Evolutionary conservation across 176 grass and related monocot species (phyloP), one percentile per base, ranked within the genome.

Genomic region (Thalia dealbata): DNA sequence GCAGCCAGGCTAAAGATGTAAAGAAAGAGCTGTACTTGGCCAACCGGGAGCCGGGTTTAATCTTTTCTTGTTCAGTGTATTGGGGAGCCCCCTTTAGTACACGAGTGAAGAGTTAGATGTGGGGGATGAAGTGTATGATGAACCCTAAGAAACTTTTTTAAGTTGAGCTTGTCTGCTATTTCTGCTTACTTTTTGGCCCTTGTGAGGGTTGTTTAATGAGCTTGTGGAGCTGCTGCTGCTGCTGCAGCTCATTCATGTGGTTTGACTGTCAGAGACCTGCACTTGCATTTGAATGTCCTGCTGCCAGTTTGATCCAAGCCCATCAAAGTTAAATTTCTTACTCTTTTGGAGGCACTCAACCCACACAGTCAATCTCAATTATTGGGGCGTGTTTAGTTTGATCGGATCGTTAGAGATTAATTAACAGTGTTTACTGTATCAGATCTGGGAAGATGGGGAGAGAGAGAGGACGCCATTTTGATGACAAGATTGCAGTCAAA

Each of bases 231-330:
- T 38, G 32, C 32, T 38, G 32, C 32, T 38, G 32, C 32, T 38
- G 64, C 63, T 66, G 63, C 27, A 38, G 28, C 63, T 66, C 63
- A 66, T 66, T 66, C 64, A 66, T 41, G 27, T 41, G 28, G 30
- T 66, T 66, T 66, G 28, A 38, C 64, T 41, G 64, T 66, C 64
- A 66, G 29, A 41, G 3, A 10, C 14, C 64, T 66, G 29, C 64
- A 35, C 29, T 41, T 66, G 61, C 12, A 22, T 13, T 66, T 38
- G 30, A 32, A 66, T 66, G 28, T 14, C 14, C 64, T 8, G 29
- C 28, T 41, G 2, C 29, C 23, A 19, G 18, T n/a, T n/a, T 58
- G 54, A 38, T 38, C 32, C 3, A 41, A 26, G 4, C 15, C 15
- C 13, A 32, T 66, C 64, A 66, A 66, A 66, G 3, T 66, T 66